Conservation (phyloP, 768 basidiomycete species). For the Tylopilus plumbeoviolaceoides region DNA sequence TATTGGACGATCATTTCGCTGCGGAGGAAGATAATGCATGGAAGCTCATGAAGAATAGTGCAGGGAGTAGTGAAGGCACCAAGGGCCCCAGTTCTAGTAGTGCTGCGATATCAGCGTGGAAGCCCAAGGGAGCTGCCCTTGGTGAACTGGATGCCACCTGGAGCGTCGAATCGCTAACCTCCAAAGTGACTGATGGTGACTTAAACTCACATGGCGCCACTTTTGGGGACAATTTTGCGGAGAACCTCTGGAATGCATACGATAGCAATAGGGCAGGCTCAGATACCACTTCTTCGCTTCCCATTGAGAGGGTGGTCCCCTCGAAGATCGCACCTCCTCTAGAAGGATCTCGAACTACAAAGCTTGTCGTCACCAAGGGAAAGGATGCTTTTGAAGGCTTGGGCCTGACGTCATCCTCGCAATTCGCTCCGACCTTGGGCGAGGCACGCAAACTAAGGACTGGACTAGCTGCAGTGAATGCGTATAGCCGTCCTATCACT, state of each 20-base stretch:
- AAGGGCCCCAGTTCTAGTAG: conserved; percentile 25
- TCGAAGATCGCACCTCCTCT: conserved; percentile 25
- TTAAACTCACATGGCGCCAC: conserved; percentile 21
- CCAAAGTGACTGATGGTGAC: conserved; percentile 23
- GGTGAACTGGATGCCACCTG: conserved; percentile 36
- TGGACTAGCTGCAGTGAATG: conserved; percentile 54
- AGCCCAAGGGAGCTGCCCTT: neutral
- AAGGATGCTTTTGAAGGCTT: conserved; percentile 82
- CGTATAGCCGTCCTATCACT: conserved; percentile 25
- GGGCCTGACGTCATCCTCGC: conserved; percentile 44
- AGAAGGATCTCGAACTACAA: conserved; percentile 31
- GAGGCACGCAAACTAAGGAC: conserved; percentile 73
- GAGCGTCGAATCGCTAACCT: conserved; percentile 30
- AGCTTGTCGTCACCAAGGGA: conserved; percentile 33
- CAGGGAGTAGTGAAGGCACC: conserved; percentile 9
- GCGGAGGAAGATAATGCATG: conserved; percentile 46
- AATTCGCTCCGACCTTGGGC: conserved; percentile 62
- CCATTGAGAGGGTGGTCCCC: conserved; percentile 14
- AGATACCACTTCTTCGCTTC: neutral
- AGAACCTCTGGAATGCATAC: conserved; percentile 52
- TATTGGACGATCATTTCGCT: conserved; percentile 36
- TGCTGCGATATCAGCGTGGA: neutral
- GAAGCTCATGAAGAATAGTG: conserved; percentile 35
- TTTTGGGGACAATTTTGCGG: conserved; percentile 69
- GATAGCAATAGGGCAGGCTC: conserved; percentile 27